Base-by-base conservation (phyloP, 2,329 filamentous ascomycete species). In the Penicillium griseofulvum region DNA sequence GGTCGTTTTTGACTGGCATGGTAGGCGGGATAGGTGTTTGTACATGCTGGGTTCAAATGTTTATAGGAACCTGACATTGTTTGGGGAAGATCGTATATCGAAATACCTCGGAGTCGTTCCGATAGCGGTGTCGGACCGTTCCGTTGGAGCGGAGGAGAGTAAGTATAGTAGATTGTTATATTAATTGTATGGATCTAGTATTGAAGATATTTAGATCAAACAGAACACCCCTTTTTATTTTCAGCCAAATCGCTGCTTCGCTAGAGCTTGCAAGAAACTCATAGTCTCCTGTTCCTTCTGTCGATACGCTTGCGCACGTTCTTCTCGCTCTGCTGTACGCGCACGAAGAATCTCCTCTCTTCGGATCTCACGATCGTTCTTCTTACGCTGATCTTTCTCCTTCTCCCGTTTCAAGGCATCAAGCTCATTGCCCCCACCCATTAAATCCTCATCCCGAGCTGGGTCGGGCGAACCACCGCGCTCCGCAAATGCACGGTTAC, bases 241-340 rank as follows among this genome's bases (percentile, higher is more conserved):
- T 70, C 60, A 85, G 26, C 90, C 90, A 80, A 90, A 96, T 60
- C 89, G 82, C 76, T 90, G 84, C 75, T 82, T 87, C 16, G 91
- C 93, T 74, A 97, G 75, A 65, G 86, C 84, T 74, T 82, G 87
- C 67, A 97, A 68, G 81, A 90, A 91, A 46, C 84, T 84, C 80
- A 97, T 90, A 1, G 91, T 96, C 68, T 85, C 85, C 60, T 91
- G 87, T 74, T 97, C 93, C 72, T 91, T 89, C 65, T 84, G 83
- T 66, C 83, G 81, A 72, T 90, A 87, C 61, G 83, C 85, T 64
- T 81, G 79, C 49, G 92, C 69, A 64, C 86, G 82, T 76, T 91
- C 89, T 69, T 96, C 90, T 63, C 91, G 81, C 79, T 97, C 92
- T 44, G 86, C 91, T 57, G 81, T 81, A 68, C 85, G 84, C 11